These are phyloP conservation scores for Haematococcus lacustris DNA, from an alignment of 139 green algal species.

Conservation along the genomic window DNA sequence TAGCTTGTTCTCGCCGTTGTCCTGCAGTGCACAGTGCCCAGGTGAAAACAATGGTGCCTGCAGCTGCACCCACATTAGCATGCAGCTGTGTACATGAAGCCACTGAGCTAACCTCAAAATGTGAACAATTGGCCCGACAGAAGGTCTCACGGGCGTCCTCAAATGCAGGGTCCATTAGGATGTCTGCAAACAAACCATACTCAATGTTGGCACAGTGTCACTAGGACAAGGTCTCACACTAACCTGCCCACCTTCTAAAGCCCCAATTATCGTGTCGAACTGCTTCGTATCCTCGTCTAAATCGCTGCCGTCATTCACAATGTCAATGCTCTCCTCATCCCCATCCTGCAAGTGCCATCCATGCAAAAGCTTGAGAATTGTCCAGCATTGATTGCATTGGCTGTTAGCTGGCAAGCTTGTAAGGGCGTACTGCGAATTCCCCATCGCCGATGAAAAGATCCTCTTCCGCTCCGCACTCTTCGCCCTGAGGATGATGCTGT, in stretches of 20 bases:
- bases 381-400: not conserved
- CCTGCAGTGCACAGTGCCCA: slow-evolving; percentile 18
- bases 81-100: not conserved
- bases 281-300: slow-evolving; percentile 17
- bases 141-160: slow-evolving; percentile 27
- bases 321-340: slow-evolving; percentile 33
- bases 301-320: slow-evolving; percentile 28
- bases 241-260: slow-evolving; percentile 21
- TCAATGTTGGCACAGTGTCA: not conserved
- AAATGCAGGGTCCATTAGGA: slow-evolving; percentile 39
- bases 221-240: not conserved
- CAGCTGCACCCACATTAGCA: not conserved
- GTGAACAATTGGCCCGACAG: slow-evolving; percentile 28
- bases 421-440: slow-evolving; percentile 1
- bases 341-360: slow-evolving; percentile 7
- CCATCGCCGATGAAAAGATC: slow-evolving; percentile 8
- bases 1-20: slow-evolving; percentile 45
- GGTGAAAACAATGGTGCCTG: not conserved
- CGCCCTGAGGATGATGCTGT: not conserved
- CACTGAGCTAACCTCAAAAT: slow-evolving; percentile 37
- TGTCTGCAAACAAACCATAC: slow-evolving; percentile 16
- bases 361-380: not conserved
- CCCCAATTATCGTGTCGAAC: slow-evolving; percentile 31
- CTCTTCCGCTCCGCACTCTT: slow-evolving; percentile 1
- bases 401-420: not conserved